Evolutionary conservation across 352 stramenopile species (phyloP), one percentile per base, ranked within the genome.

Genomic region (Elongisporangium anandrum): DNA sequence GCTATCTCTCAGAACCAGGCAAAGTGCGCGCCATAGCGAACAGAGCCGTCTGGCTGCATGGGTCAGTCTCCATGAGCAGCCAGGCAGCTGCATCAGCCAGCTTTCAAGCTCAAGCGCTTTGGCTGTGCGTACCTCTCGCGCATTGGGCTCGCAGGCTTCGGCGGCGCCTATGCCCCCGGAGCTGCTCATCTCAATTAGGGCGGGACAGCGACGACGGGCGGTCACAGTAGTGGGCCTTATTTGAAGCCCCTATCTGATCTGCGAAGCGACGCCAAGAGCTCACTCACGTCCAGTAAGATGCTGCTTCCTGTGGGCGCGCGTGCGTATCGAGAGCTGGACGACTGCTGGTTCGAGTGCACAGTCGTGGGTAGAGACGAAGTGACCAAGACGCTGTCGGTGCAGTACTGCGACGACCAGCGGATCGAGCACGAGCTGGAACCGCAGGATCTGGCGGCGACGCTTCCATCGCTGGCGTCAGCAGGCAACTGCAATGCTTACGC

Each of bases 261-360:
- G 29, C 29, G 5, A 41, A 41, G 29, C 5, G 52, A 9, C 52
- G 52, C n/a, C 52, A 38, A 29, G 52, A 29, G 23, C 22, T 56
- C 16, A n/a, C n/a, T n/a, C n/a, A n/a, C n/a, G n/a, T n/a, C n/a
- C 21, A 8, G 23, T 10, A 56, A 16, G 22, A 41, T 38, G 12
- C 49, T 56, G 4, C 53, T 57, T 57, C 13, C 15, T 17, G 26
- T 73, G 29, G 67, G 64, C 0, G 19, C 45, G 1, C 51, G 24
- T 9, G 71, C 61, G 15, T 68, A 54, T 45, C 64, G 72, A 4
- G 13, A 64, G 17, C 65, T 81, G 7, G 72, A 77, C 56, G 64
- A 49, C 19, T 7, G 73, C 6, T 52, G 34, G 34, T 81, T 81
- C 38, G 61, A 52, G 16, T 75, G 66, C 24, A 57, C 52, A 53